Evolutionary conservation across 2,329 filamentous ascomycete genomes (phyloP), one percentile per base, ranked within the genome.

Genomic region (Huntiella moniliformis): DNA sequence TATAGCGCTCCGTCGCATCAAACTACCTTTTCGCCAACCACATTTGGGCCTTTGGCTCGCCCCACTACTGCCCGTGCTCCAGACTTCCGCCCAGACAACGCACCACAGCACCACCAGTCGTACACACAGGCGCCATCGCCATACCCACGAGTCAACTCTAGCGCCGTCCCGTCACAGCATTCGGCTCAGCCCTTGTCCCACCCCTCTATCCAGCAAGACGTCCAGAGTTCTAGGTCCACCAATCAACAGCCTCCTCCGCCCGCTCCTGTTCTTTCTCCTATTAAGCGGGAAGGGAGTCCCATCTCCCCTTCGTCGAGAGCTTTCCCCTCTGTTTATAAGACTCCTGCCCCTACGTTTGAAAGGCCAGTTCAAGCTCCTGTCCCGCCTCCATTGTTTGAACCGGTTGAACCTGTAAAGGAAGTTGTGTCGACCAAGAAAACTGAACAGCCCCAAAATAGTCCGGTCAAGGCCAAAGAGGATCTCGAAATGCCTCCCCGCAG

Each of bases 401-500:
- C 22, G 5, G 22, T 28, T 5, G 22, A 28, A 8, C 22, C 22
- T 3, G 3, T 10, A 8, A 28, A 28, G 22, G 22, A 28, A 28
- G 22, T 28, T 28, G 22, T 6, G 10, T 16, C 4, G 22, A 17
- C 37, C 2, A n/a, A 39, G 22, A 11, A 45, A 34, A 12, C 35
- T 32, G 22, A 38, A 12, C 13, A 15, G 22, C 37, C 38, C 7
- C 16, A 22, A 31, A 32, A n/a, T 13, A 32, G 12, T 34, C 17
- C 44, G 17, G n/a, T 28, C 4, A 34, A 36, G 8, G 18, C 17
- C 10, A 12, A 28, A 12, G 18, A 13, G 5, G 39, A 41, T 31
- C 4, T 52, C 18, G 50, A 54, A 12, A 63, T 63, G 61, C 61
- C 61, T 53, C 56, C 56, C 28, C 54, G 56, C 52, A 56, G 56